Percentiles rank a stretch among this genome's conserved stretches.
These are phyloP conservation scores for Hericium rajendrae DNA, from an alignment of 768 basidiomycete genomes.

Conservation along the genomic window DNA sequence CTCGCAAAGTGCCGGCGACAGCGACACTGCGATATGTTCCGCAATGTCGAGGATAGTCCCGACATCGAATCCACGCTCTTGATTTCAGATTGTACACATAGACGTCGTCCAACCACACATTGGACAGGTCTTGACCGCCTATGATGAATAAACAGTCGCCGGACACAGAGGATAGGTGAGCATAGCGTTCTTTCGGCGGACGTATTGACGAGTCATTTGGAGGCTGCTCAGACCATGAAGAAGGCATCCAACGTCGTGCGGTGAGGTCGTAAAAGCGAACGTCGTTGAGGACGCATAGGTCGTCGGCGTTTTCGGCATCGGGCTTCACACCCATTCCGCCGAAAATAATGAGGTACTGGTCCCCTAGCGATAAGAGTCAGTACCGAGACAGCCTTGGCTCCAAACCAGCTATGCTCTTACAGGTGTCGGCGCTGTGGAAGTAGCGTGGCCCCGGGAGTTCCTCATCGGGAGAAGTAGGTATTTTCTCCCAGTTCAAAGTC, in stretches of 20 bases:
- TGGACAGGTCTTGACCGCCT: conserved; percentile 90
- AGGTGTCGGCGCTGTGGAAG: conserved; percentile 88
- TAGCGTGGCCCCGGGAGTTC: conserved; percentile 61
- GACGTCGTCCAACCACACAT: conserved; percentile 90
- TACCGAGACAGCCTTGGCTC: neutral
- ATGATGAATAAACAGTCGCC: conserved; percentile 82
- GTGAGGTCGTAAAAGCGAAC: conserved; percentile 81
- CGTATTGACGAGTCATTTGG: conserved; percentile 33
- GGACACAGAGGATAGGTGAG: conserved; percentile 85
- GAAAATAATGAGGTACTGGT: conserved; percentile 84
- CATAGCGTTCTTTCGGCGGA: conserved; percentile 81
- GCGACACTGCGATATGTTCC: conserved; percentile 95
- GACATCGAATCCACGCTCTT: conserved; percentile 70
- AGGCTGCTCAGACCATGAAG: conserved; percentile 25
- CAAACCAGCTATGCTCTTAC: conserved; percentile 29
- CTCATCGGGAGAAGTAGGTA: conserved; percentile 32
- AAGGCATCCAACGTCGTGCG: conserved; percentile 61
- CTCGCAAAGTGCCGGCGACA: conserved; percentile 57
- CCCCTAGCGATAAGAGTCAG: conserved; percentile 42
- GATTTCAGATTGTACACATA: conserved; percentile 75
- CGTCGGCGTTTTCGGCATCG: conserved; percentile 60
- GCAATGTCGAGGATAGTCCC: conserved; percentile 84
- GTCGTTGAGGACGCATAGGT: conserved; percentile 88
- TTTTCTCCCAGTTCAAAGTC: conserved; percentile 70
- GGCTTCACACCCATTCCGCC: conserved; percentile 89